A percentile compares a stretch with the other conserved stretches of the same genome.
Evolutionary conservation across 1,139 yeast genomes (phyloP).

Genomic region (Meyerozyma smithsonii): DNA sequence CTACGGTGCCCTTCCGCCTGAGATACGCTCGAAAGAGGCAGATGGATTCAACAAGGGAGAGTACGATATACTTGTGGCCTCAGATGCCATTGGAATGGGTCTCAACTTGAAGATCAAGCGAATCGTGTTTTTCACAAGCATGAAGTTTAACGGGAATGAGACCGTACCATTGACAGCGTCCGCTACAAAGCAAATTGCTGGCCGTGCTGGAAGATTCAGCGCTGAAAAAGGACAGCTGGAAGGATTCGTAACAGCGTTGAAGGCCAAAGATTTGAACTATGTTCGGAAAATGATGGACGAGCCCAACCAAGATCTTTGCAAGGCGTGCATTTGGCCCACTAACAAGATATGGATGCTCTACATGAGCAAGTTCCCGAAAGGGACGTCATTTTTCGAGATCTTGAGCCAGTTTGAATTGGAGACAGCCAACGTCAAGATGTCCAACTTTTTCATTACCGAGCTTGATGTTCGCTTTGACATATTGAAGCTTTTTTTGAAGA

Average conservation of each 20-base stretch:
- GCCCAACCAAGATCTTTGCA: slow-evolving; percentile 41
- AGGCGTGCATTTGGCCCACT: slow-evolving; percentile 71
- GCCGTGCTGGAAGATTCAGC: slow-evolving; percentile 85
- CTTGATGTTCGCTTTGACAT: slow-evolving; percentile 40
- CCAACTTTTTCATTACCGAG: slow-evolving; percentile 37
- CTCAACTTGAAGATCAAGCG: slow-evolving; percentile 78
- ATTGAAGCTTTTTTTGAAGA: slow-evolving; percentile 41
- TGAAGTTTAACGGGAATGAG: slow-evolving; percentile 67
- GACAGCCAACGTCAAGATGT: slow-evolving; percentile 16
- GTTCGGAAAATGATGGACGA: slow-evolving; percentile 42
- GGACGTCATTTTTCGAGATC: slow-evolving; percentile 40
- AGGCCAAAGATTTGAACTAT: slow-evolving; percentile 34
- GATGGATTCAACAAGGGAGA: slow-evolving; percentile 67
- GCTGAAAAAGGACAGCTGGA: slow-evolving; percentile 34
- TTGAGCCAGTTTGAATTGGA: slow-evolving; percentile 45
- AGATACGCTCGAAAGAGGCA: slow-evolving; percentile 85
- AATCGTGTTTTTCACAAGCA: slow-evolving; percentile 63
- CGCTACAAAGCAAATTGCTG: slow-evolving; percentile 87
- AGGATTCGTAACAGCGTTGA: slow-evolving; percentile 61
- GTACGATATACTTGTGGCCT: slow-evolving; percentile 79
- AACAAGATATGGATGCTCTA: slow-evolving; percentile 56
- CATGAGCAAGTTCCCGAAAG: slow-evolving; percentile 49
- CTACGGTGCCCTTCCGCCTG: slow-evolving; percentile 96
- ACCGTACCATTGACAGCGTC: slow-evolving; percentile 51
- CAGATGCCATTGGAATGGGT: slow-evolving; percentile 99